Evolutionary conservation across 106 monocot species (phyloP).

Genomic region (Xerophyta viscosa): DNA sequence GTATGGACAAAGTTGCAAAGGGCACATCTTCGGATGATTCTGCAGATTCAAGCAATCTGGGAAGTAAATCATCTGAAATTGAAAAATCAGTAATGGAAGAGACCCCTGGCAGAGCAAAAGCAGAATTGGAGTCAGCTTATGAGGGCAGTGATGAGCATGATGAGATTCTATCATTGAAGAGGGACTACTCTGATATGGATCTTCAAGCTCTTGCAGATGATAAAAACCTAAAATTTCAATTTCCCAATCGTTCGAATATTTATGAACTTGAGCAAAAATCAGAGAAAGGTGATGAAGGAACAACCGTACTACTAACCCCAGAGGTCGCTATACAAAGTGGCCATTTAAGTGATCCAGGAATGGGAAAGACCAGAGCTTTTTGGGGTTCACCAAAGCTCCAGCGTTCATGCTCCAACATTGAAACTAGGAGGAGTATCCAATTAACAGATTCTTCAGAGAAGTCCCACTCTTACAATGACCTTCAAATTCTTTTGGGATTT

Average conservation of each 20-base stretch:
- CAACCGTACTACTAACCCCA: too few relatives aligned
- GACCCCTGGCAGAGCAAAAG: slow-evolving; percentile 3
- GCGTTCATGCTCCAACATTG: slow-evolving; percentile 92
- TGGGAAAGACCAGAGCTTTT: slow-evolving; percentile 13
- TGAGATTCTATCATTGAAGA: slow-evolving; percentile 42
- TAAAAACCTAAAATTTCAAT: slow-evolving; percentile 2
- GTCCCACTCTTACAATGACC: slow-evolving; percentile 41
- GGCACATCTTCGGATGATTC: slow-evolving; percentile 5
- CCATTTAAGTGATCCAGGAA: slow-evolving; percentile 63
- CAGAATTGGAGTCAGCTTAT: slow-evolving; percentile 34
- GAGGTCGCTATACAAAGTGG: slow-evolving; percentile 30
- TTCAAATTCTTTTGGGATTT: slow-evolving; percentile 20
- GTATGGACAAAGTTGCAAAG: slow-evolving; percentile 7
- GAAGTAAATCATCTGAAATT: neutral
- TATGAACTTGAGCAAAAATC: slow-evolving; percentile 10
- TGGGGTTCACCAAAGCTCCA: slow-evolving; percentile 42
- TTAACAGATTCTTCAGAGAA: slow-evolving; percentile 19
- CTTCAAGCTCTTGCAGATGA: slow-evolving; percentile 26
- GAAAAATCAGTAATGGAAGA: slow-evolving; percentile 1
- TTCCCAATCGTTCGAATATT: neutral
- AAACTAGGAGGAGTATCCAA: slow-evolving; percentile 34
- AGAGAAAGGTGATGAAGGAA: slow-evolving; percentile 25
- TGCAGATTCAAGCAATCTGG: neutral
- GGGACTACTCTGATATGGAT: slow-evolving; percentile 57
- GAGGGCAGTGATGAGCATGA: slow-evolving; percentile 76